Conservation (phyloP, 768 basidiomycete species). For the Amanita muscaria region DNA sequence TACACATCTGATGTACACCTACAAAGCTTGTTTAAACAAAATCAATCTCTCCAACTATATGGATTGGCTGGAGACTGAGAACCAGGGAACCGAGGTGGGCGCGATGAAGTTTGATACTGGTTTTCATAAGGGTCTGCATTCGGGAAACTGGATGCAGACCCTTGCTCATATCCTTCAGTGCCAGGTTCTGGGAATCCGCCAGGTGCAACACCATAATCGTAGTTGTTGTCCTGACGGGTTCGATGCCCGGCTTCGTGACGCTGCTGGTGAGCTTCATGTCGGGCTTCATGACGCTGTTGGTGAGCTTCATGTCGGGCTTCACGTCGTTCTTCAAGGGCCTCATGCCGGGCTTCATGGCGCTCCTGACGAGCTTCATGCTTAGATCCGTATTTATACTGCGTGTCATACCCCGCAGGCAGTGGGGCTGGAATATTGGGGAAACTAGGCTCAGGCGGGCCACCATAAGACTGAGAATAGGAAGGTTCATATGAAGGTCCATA, state of each 20-base stretch:
- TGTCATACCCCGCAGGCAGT: neutral
- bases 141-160: slow-evolving; percentile 25
- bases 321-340: too few species aligned
- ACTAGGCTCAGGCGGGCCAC: slow-evolving; percentile 6
- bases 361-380: neutral
- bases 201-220: slow-evolving; percentile 4
- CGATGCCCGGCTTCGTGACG: too few species aligned
- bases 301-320: neutral
- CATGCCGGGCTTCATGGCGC: too few species aligned
- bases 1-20: too few species aligned
- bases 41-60: neutral
- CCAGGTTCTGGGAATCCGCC: slow-evolving; percentile 1
- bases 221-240: neutral
- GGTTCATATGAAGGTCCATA: neutral
- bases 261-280: neutral
- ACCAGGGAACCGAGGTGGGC: slow-evolving; percentile 20
- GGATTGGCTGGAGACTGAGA: slow-evolving; percentile 12
- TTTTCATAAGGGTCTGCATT: slow-evolving; percentile 24
- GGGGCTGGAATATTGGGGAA: slow-evolving; percentile 17
- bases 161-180: slow-evolving; percentile 1
- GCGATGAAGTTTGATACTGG: slow-evolving; percentile 13
- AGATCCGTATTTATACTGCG: neutral
- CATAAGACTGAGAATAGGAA: too few species aligned
- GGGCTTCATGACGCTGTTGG: neutral
- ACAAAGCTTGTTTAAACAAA: neutral